phyloP scores from a whole-genome alignment of 2,329 filamentous ascomycete species.

The Xylariaceae sp. region DNA sequence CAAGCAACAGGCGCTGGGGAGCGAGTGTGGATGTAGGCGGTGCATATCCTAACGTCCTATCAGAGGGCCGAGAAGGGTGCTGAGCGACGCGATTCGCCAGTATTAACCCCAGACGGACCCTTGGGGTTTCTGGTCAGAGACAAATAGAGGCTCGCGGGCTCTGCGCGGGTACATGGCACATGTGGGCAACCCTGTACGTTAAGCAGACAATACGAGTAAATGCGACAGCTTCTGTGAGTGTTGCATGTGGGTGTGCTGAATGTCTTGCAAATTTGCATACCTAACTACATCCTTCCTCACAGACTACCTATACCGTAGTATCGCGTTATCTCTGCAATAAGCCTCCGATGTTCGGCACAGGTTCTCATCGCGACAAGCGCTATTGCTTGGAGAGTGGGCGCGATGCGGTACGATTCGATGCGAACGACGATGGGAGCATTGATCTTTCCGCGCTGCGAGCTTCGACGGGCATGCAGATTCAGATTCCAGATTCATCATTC shows the following conservation, averaged over 20 bases:
- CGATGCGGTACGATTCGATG: no score
- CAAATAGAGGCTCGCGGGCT: constrained; percentile 20
- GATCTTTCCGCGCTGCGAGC: no score
- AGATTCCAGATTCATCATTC: no score
- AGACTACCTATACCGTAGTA: no score
- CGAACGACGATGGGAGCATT: no score
- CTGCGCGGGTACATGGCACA: constrained; percentile 19
- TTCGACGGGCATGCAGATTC: no score
- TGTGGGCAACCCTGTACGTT: constrained; percentile 15
- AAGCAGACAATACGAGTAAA: constrained; percentile 8
- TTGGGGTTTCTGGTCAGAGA: constrained; percentile 25
- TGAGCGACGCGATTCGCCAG: constrained; percentile 34
- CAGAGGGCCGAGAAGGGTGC: constrained; percentile 30
- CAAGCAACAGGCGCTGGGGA: constrained; percentile 38
- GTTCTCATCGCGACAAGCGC: no score
- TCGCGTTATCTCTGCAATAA: no score
- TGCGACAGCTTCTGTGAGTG: constrained; percentile 1
- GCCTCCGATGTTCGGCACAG: no score
- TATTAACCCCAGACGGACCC: constrained; percentile 20
- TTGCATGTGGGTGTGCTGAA: background rate
- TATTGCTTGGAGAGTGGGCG: no score
- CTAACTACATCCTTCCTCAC: no score
- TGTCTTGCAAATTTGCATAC: constrained; percentile 7
- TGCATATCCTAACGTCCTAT: constrained; percentile 41
- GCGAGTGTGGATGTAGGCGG: constrained; percentile 36